phyloP scores from a whole-genome alignment of 202 grass and related monocot species.

The Dendrocalamus latiflorus region DNA sequence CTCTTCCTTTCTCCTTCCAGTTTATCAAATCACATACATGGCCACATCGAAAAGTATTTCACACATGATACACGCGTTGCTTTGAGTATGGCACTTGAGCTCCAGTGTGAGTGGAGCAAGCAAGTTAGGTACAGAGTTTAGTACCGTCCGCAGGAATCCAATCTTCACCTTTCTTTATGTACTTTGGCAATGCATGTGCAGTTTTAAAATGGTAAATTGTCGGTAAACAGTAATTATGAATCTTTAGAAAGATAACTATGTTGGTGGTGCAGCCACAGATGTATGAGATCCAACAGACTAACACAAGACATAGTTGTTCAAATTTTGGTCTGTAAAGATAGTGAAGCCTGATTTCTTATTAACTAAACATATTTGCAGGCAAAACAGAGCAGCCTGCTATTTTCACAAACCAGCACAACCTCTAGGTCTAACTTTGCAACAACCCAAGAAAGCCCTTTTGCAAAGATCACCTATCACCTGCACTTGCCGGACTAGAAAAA shows the following conservation, averaged over 20 bases:
- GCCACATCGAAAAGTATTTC: neutral
- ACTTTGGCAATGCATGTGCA: neutral
- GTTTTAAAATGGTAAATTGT: neutral
- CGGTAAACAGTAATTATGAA: neutral
- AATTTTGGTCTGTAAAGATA: too few relatives aligned
- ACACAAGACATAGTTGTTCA: neutral
- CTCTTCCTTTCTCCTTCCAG: neutral
- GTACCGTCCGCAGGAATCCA: neutral
- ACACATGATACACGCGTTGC: neutral
- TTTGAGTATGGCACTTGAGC: neutral
- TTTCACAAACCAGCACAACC: neutral
- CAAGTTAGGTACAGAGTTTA: constrained; percentile 19
- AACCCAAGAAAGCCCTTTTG: neutral
- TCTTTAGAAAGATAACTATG: neutral
- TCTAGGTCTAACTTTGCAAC: neutral
- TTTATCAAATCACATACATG: neutral
- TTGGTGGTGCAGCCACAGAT: neutral
- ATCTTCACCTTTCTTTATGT: neutral
- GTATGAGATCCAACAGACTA: neutral
- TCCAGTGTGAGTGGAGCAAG: constrained; percentile 24
- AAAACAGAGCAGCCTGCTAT: neutral
- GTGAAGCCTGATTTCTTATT: neutral
- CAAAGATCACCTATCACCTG: neutral
- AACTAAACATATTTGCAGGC: neutral
- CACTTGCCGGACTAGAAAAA: neutral